Evolutionary conservation across 2,329 filamentous ascomycete genomes (phyloP), one percentile per base, ranked within the genome.

Genomic region (Alternaria infectoria): DNA sequence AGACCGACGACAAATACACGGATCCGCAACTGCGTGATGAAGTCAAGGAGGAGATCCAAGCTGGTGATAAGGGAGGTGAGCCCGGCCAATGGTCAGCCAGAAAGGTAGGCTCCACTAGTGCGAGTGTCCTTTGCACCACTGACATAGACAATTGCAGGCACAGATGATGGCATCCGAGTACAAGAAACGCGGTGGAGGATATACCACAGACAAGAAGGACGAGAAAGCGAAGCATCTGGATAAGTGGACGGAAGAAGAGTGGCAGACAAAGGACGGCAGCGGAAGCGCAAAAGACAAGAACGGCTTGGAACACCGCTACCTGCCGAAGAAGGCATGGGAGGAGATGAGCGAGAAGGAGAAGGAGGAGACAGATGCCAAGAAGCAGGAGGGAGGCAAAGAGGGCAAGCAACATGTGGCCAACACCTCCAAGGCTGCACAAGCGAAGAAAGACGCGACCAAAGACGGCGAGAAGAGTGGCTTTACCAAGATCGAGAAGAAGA

Each of bases 1-100:
- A 81, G 62, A 65, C 51, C 10, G 36, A 61, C 15, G 81, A 83
- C 61, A 85, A 84, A 54, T 84, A 84, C 66, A 83, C 79, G 43
- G 80, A 84, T 59, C 83, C 83, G 1, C 70, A 84, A 57, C 78
- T 84, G 12, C 77, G 82, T 21, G 80, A 84, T 47, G 67, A 84
- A 64, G 75, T 84, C 63, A 84, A 85, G 69, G 75, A 84, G 57
- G 82, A 84, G 64, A 78, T 85, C 49, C 77, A 84, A 49, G 66
- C 79, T 5, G 66, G 79, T 46, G 82, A 83, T 64, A 85, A 85
- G 64, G 83, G 83, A 40, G 83, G 83, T 10, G 80, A 79, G 32
- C 82, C 83, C 13, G 82, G 83, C 3, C 82, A 85, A 77, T 84
- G 83, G 83, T 83, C 81, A 49, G 83, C 83, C 4, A 76, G 82